These are phyloP conservation scores for Fraxinus americana DNA, from an alignment of 257 asterid species.

Conservation along the genomic window DNA sequence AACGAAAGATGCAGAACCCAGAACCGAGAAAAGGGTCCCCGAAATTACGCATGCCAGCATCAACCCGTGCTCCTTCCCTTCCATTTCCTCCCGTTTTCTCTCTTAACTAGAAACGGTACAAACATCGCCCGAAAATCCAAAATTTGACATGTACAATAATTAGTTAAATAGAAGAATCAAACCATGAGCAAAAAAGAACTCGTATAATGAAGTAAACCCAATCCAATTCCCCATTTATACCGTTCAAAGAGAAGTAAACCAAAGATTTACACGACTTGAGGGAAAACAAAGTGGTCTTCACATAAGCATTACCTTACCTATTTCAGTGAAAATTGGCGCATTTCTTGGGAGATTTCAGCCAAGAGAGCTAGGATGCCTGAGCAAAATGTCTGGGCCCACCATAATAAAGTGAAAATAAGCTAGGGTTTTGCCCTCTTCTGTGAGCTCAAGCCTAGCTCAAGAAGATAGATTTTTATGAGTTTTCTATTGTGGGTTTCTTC, in stretches of 20 bases:
- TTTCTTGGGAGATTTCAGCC: constrained; percentile 38
- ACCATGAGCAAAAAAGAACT: constrained; percentile 15
- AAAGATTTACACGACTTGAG: constrained; percentile 20
- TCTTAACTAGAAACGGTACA: constrained; percentile 33
- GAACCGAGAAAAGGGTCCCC: constrained; percentile 77
- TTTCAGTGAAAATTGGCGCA: constrained; percentile 41
- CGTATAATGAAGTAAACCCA: constrained; percentile 16
- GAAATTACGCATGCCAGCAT: constrained; percentile 84
- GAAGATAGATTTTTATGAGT: constrained; percentile 13
- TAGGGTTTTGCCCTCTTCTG: constrained; percentile 53
- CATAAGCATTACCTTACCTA: constrained; percentile 33
- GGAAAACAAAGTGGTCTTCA: not conserved
- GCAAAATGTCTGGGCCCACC: constrained; percentile 37
- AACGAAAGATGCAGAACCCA: constrained; percentile 79
- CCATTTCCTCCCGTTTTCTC: constrained; percentile 64
- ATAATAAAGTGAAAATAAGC: constrained; percentile 32
- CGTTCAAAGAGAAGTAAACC: constrained; percentile 16
- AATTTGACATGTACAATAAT: not conserved
- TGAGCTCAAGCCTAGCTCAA: constrained; percentile 36
- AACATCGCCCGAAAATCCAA: not conserved
- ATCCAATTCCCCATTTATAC: not conserved
- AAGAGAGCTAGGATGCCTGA: constrained; percentile 25
- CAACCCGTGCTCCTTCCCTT: constrained; percentile 62
- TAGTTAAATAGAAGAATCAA: constrained; percentile 8
- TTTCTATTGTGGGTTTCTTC: constrained; percentile 16